These are phyloP conservation scores for Rhodotorula graminis DNA, from an alignment of 768 basidiomycete genomes.

Conservation along the genomic window DNA sequence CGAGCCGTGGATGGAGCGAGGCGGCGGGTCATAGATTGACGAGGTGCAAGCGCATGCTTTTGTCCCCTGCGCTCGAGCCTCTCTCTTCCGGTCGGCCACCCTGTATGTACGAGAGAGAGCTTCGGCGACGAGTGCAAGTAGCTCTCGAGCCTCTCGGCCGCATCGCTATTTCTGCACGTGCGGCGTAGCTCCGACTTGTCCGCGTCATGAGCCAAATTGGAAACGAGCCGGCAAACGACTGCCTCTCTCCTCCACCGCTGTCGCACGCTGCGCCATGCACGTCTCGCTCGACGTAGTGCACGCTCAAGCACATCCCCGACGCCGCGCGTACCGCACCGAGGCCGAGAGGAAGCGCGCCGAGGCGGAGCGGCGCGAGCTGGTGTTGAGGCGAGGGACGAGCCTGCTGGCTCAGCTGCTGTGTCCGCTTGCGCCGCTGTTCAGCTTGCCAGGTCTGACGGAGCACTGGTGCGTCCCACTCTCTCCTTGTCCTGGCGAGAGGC, in stretches of 20 bases:
- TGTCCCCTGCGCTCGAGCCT: no score
- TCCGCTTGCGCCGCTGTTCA: conserved; percentile 12
- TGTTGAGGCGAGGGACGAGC: background rate
- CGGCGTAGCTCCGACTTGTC: no score
- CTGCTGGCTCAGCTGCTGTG: conserved; percentile 16
- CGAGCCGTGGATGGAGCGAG: background rate
- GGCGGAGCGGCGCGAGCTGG: background rate
- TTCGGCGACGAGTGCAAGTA: no score
- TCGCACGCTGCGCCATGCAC: background rate
- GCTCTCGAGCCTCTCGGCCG: no score
- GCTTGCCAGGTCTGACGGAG: conserved; percentile 9
- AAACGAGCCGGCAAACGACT: no score
- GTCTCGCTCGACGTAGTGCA: background rate
- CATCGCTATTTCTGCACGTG: no score
- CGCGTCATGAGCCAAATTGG: no score
- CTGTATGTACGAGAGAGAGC: no score
- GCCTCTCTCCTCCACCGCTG: no score
- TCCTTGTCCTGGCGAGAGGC: no score
- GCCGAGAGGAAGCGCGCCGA: background rate
- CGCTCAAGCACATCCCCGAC: background rate
- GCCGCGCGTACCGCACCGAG: background rate
- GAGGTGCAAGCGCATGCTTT: background rate
- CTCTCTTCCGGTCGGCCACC: no score
- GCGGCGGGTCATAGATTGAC: background rate
- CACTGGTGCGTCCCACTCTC: background rate